A percentile compares a stretch with the other conserved stretches of the same genome.
These are phyloP conservation scores for Madurella fahalii DNA, from an alignment of 2,329 filamentous ascomycete genomes.

Conservation along the genomic window DNA sequence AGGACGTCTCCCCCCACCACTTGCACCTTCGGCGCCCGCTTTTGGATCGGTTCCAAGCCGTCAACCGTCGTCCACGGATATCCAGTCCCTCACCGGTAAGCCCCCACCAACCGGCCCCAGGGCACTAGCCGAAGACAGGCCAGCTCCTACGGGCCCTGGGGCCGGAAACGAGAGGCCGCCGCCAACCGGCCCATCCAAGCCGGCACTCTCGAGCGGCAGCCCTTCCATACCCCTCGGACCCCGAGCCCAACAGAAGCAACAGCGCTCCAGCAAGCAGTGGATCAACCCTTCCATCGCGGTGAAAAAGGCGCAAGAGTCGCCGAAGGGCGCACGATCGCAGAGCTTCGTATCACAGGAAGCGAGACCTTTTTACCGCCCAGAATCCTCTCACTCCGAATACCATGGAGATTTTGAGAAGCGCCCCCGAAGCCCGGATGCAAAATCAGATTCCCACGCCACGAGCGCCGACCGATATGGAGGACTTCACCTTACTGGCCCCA, in stretches of 20 bases:
- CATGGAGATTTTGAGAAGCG: slow-evolving; percentile 41
- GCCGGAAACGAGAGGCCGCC: slow-evolving; percentile 36
- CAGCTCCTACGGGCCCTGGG: slow-evolving; percentile 40
- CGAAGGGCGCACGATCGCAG: slow-evolving; percentile 48
- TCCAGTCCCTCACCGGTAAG: slow-evolving; percentile 40
- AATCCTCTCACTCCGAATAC: slow-evolving; percentile 37
- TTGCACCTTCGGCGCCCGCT: slow-evolving; percentile 55
- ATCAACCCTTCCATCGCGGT: slow-evolving; percentile 46
- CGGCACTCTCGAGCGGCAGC: slow-evolving; percentile 40
- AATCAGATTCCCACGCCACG: slow-evolving; percentile 38
- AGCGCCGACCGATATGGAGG: slow-evolving; percentile 34
- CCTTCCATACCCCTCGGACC: slow-evolving; percentile 51
- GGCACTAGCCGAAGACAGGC: slow-evolving; percentile 48
- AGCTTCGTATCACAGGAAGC: slow-evolving; percentile 43
- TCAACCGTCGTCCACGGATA: slow-evolving; percentile 34
- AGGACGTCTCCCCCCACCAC: slow-evolving; percentile 55
- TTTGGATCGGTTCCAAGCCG: slow-evolving; percentile 54
- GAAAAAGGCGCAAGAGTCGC: slow-evolving; percentile 50
- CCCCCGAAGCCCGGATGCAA: slow-evolving; percentile 52
- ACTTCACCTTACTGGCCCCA: slow-evolving; percentile 44
- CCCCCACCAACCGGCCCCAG: slow-evolving; percentile 51
- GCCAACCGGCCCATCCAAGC: slow-evolving; percentile 42
- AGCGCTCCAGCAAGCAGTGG: slow-evolving; percentile 57
- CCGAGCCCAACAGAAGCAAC: slow-evolving; percentile 45
- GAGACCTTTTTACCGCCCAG: slow-evolving; percentile 33